Evolutionary conservation across 106 monocot genomes (phyloP).

Genomic region (Acorus gramineus): DNA sequence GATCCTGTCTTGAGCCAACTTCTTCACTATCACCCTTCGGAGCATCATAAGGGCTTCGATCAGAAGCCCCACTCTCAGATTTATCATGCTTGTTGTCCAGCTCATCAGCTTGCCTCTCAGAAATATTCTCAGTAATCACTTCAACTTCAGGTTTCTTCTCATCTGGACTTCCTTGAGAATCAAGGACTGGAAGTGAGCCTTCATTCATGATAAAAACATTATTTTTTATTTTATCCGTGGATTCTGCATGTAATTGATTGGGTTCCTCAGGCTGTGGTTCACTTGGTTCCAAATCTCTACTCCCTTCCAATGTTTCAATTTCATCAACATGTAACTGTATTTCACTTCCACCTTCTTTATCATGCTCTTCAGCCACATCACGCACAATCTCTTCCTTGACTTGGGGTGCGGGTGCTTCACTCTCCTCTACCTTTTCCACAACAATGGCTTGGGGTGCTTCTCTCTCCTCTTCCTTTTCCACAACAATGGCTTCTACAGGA

Average conservation of each 20-base stretch:
- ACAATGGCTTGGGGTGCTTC: constrained; percentile 9
- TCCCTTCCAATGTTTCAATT: constrained; percentile 12
- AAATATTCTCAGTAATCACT: constrained; percentile 11
- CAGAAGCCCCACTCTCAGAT: constrained; percentile 12
- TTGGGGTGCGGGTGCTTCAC: too few species aligned
- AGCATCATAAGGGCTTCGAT: constrained; percentile 8
- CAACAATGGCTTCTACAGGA: constrained; percentile 6
- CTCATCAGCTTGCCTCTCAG: constrained; percentile 11
- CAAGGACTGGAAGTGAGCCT: constrained; percentile 14
- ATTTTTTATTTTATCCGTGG: constrained; percentile 15
- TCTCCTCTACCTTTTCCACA: too few species aligned
- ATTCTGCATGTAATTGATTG: constrained; percentile 3
- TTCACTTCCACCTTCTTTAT: constrained; percentile 15
- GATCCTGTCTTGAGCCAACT: constrained; percentile 6
- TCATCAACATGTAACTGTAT: background rate
- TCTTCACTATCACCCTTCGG: background rate
- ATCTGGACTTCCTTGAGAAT: constrained; percentile 27
- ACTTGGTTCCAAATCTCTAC: constrained; percentile 3
- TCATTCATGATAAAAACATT: constrained; percentile 9
- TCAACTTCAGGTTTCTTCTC: constrained; percentile 14
- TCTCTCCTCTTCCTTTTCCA: constrained; percentile 12
- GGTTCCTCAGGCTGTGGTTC: constrained; percentile 14
- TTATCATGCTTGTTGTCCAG: constrained; percentile 18
- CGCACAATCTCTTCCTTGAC: background rate
- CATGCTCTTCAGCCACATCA: constrained; percentile 11